A percentile compares a stretch with the other conserved stretches of the same genome.
These are phyloP conservation scores for Aspergillus amoenus DNA, from an alignment of 2,329 filamentous ascomycete species.

Conservation along the genomic window DNA sequence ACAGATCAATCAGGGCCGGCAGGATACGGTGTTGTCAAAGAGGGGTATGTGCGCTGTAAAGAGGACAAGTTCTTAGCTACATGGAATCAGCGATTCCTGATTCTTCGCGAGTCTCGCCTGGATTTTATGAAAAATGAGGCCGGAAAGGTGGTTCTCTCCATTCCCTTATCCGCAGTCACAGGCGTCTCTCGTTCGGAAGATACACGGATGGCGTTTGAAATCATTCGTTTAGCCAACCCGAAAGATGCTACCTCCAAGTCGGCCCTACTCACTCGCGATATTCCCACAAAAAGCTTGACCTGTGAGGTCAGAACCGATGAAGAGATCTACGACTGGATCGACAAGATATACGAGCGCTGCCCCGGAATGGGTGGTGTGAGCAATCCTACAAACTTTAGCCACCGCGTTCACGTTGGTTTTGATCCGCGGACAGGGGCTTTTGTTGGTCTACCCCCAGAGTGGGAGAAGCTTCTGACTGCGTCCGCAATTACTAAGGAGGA, in stretches of 20 bases:
- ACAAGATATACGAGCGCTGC: conserved; percentile 94
- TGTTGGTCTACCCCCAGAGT: conserved; percentile 89
- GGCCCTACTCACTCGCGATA: conserved; percentile 75
- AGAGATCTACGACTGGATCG: conserved; percentile 98
- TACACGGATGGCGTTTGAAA: conserved; percentile 89
- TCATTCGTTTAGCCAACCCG: conserved; percentile 66
- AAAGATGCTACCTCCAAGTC: conserved; percentile 64
- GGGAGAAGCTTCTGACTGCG: conserved; percentile 93
- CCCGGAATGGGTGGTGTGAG: conserved; percentile 97
- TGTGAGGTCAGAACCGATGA: conserved; percentile 95
- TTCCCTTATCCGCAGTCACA: conserved; percentile 82
- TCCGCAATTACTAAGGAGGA: conserved; percentile 98
- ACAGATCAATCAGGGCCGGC: conserved; percentile 63
- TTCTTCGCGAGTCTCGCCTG: conserved; percentile 86
- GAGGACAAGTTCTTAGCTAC: conserved; percentile 76
- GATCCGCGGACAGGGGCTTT: conserved; percentile 95
- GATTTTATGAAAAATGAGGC: conserved; percentile 93
- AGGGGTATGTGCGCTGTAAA: conserved; percentile 60
- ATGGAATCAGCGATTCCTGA: conserved; percentile 90
- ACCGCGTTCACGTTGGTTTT: conserved; percentile 95
- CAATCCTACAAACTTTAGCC: conserved; percentile 97
- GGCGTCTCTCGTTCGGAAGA: conserved; percentile 89
- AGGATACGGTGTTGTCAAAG: conserved; percentile 73
- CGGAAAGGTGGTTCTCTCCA: conserved; percentile 81
- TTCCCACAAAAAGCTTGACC: conserved; percentile 77